Percentiles rank a stretch among this genome's conserved stretches.
Conservation (phyloP, 345 rosid genomes). For the Eucalyptus tenuipes region DNA sequence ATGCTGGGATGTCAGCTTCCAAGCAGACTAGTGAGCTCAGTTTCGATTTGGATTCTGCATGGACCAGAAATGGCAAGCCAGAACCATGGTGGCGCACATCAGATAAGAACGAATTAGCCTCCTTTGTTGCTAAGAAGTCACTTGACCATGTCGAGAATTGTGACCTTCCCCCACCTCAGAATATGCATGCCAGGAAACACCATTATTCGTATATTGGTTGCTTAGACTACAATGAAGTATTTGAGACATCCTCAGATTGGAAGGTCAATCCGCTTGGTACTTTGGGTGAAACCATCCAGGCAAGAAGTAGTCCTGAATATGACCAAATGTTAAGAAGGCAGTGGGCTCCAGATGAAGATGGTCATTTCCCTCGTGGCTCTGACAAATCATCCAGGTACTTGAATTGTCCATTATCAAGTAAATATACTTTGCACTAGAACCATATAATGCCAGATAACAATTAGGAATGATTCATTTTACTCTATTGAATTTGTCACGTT, state of each 20-base stretch:
- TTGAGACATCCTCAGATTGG: slow-evolving; percentile 10
- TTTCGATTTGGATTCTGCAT: slow-evolving; percentile 47
- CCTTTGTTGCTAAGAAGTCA: slow-evolving; percentile 79
- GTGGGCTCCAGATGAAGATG: slow-evolving; percentile 12
- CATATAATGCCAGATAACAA: neutral
- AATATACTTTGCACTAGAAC: neutral
- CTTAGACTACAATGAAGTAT: slow-evolving; percentile 14
- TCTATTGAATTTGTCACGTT: neutral
- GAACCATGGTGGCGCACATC: slow-evolving; percentile 89
- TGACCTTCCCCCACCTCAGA: slow-evolving; percentile 83
- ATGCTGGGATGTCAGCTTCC: slow-evolving; percentile 9
- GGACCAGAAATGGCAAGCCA: slow-evolving; percentile 43
- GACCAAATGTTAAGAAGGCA: neutral
- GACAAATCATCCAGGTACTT: slow-evolving; percentile 30
- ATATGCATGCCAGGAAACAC: slow-evolving; percentile 25
- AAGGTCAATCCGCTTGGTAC: neutral
- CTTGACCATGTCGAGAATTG: slow-evolving; percentile 61
- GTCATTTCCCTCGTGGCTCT: slow-evolving; percentile 4
- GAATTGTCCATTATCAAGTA: neutral
- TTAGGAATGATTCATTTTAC: neutral
- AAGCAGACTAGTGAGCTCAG: slow-evolving; percentile 17
- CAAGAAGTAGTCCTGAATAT: neutral
- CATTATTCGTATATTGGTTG: slow-evolving; percentile 13
- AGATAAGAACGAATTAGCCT: slow-evolving; percentile 72
- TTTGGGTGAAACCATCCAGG: neutral